A percentile compares a stretch with the other conserved stretches of the same genome.
phyloP scores from a whole-genome alignment of 352 stramenopile species.

The Phytophthora fragariae region DNA sequence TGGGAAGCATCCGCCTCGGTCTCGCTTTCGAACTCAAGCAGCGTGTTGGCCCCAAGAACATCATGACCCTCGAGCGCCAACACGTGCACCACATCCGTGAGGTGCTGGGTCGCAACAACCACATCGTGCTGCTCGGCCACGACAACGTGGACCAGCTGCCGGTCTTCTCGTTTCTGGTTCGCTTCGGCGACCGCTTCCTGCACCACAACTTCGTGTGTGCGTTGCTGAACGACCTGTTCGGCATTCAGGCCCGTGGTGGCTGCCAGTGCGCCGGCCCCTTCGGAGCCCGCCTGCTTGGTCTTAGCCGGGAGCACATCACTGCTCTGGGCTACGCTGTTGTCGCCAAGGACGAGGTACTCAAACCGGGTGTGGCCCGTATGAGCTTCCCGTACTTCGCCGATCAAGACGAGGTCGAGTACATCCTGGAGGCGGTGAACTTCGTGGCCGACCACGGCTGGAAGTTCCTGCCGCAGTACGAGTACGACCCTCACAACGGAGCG shows the following conservation, averaged over 20 bases:
- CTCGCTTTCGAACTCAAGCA: conserved; percentile 94
- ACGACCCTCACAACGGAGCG: conserved; percentile 95
- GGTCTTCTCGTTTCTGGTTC: conserved; percentile 96
- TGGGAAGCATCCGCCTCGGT: conserved; percentile 94
- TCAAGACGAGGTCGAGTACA: conserved; percentile 92
- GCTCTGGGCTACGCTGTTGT: conserved; percentile 90
- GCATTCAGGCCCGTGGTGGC: conserved; percentile 82
- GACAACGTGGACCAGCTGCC: conserved; percentile 72
- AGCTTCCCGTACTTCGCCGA: conserved; percentile 92
- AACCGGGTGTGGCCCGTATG: conserved; percentile 95
- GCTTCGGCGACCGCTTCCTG: conserved; percentile 90
- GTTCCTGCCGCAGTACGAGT: conserved; percentile 95
- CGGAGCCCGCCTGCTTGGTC: conserved; percentile 91
- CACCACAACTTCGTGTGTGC: conserved; percentile 99
- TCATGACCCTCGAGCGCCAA: conserved; percentile 63
- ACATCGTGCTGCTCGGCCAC: conserved; percentile 90
- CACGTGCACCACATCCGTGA: conserved; percentile 50
- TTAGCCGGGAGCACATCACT: conserved; percentile 76
- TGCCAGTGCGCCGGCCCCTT: conserved; percentile 95
- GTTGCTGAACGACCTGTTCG: conserved; percentile 98
- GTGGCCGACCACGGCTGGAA: conserved; percentile 93
- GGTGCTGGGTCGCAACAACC: conserved; percentile 55
- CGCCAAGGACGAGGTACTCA: conserved; percentile 92
- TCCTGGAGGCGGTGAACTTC: conserved; percentile 93
- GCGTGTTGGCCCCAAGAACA: conserved; percentile 56